Conservation (phyloP, 2,329 filamentous ascomycete genomes). For the Hypoxylon sp. region DNA sequence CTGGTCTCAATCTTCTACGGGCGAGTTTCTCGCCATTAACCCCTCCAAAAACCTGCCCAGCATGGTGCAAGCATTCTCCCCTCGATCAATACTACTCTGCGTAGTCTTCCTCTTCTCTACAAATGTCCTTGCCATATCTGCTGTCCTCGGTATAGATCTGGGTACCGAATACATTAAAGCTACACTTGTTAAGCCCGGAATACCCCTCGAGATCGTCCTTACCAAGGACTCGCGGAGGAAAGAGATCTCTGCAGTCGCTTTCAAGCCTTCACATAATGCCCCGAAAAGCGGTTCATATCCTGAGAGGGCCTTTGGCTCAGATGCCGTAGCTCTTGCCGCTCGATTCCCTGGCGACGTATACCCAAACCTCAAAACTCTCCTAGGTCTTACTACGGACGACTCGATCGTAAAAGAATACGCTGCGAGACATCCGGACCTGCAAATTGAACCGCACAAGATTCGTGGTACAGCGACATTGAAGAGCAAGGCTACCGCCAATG, state of each 20-base stretch:
- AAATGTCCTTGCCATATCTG: conserved; percentile 71
- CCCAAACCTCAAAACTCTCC: conserved; percentile 89
- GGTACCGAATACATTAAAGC: conserved; percentile 98
- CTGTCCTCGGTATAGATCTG: conserved; percentile 92
- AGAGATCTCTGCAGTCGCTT: conserved; percentile 90
- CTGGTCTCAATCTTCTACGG: conserved; percentile 44
- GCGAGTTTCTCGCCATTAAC: conserved; percentile 51
- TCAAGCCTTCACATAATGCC: conserved; percentile 84
- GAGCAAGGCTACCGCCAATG: conserved; percentile 73
- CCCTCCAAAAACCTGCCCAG: conserved; percentile 50
- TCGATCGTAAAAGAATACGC: conserved; percentile 78
- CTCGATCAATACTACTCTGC: conserved; percentile 57
- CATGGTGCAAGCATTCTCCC: conserved; percentile 59
- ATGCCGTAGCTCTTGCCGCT: conserved; percentile 88
- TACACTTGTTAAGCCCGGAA: conserved; percentile 93
- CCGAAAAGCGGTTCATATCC: conserved; percentile 78
- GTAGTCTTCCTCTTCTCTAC: conserved; percentile 61
- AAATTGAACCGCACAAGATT: conserved; percentile 71
- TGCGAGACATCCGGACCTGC: conserved; percentile 82
- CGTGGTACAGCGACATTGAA: conserved; percentile 85
- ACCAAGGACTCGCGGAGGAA: conserved; percentile 98
- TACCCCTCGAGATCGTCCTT: conserved; percentile 96
- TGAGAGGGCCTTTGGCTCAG: conserved; percentile 91
- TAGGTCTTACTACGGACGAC: conserved; percentile 79
- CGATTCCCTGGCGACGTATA: conserved; percentile 95